phyloP scores from a whole-genome alignment of 2,329 filamentous ascomycete genomes.

The Fusarium odoratissimum region DNA sequence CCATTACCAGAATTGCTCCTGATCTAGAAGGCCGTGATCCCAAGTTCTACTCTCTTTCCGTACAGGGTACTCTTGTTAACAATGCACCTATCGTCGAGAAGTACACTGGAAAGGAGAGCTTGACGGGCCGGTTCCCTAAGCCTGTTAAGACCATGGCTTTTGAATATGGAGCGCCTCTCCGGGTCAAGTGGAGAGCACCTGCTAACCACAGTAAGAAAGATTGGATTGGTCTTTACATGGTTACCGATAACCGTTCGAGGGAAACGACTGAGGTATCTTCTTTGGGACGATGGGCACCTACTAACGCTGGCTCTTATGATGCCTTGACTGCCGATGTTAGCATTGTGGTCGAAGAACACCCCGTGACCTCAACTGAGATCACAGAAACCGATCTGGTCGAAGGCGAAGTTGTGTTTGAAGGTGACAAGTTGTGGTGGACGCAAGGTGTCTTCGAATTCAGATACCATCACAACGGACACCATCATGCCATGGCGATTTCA shows the following conservation, averaged over 20 bases:
- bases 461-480: slow-evolving; percentile 92
- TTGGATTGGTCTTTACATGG: slow-evolving; percentile 97
- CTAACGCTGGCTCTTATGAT: slow-evolving; percentile 81
- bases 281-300: slow-evolving; percentile 89
- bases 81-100: slow-evolving; percentile 65
- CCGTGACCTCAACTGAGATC: slow-evolving; percentile 63
- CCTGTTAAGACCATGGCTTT: slow-evolving; percentile 81
- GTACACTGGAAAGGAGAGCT: slow-evolving; percentile 78
- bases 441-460: slow-evolving; percentile 96
- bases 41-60: slow-evolving; percentile 80
- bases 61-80: slow-evolving; percentile 73
- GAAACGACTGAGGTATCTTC: slow-evolving; percentile 87
- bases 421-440: slow-evolving; percentile 97
- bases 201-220: slow-evolving; percentile 88
- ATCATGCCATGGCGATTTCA: slow-evolving; percentile 94
- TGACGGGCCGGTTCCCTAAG: slow-evolving; percentile 74
- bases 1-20: slow-evolving; percentile 80
- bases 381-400: slow-evolving; percentile 70
- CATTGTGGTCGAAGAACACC: slow-evolving; percentile 76
- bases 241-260: slow-evolving; percentile 90
- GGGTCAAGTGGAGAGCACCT: slow-evolving; percentile 90
- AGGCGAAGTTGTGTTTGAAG: slow-evolving; percentile 87
- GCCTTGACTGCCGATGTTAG: slow-evolving; percentile 79
- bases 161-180: slow-evolving; percentile 91
- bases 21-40: slow-evolving; percentile 84